A percentile compares a stretch with the other conserved stretches of the same genome.
Conservation (phyloP, 2,329 filamentous ascomycete species). For the Raffaelea deltoideospora region DNA sequence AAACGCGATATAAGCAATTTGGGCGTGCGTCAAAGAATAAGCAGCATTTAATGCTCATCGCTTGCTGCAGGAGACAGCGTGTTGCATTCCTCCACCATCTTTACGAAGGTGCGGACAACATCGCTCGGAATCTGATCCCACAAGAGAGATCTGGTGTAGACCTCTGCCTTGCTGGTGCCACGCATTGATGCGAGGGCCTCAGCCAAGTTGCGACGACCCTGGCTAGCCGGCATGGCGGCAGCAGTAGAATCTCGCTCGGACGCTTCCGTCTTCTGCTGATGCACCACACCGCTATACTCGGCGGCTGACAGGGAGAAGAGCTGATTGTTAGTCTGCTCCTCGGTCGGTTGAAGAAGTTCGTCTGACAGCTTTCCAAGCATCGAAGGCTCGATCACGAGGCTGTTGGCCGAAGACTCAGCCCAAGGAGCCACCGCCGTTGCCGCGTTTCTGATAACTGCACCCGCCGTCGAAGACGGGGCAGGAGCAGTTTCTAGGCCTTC, state of each 20-base stretch:
- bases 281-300: conserved; percentile 76
- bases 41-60: too few species aligned
- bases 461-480: background rate
- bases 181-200: conserved; percentile 72
- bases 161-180: conserved; percentile 61
- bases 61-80: too few species aligned
- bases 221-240: conserved; percentile 32
- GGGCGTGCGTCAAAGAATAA: background rate
- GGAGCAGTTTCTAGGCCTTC: background rate
- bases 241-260: conserved; percentile 27
- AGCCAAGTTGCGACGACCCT: conserved; percentile 58
- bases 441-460: background rate
- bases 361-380: conserved; percentile 53
- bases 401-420: conserved; percentile 19
- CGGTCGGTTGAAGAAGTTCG: conserved; percentile 56
- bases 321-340: conserved; percentile 78
- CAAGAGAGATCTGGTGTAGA: conserved; percentile 82
- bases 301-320: conserved; percentile 73
- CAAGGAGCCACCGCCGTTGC: background rate
- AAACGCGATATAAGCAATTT: background rate
- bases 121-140: conserved; percentile 91
- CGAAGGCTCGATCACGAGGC: conserved; percentile 30
- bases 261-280: conserved; percentile 18
- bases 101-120: conserved; percentile 82
- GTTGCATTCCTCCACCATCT: conserved; percentile 70